Conservation (phyloP, 2,329 filamentous ascomycete species). For the Fusarium sacchari region DNA sequence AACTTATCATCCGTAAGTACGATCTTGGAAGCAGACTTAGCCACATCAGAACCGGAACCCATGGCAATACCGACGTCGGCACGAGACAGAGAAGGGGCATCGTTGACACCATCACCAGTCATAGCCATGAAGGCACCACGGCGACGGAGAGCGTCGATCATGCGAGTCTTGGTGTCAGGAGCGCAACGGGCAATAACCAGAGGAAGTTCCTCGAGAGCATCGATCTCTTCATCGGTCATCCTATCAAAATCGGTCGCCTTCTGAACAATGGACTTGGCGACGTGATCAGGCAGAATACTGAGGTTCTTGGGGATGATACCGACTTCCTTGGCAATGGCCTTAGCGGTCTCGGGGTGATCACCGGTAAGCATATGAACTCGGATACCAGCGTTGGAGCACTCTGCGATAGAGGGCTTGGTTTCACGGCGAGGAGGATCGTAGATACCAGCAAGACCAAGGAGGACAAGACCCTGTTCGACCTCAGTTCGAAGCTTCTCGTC, state of each 20-base stretch:
- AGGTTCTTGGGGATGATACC: slow-evolving; percentile 77
- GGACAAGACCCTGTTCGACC: slow-evolving; percentile 75
- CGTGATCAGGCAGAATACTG: slow-evolving; percentile 65
- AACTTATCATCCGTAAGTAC: slow-evolving; percentile 91
- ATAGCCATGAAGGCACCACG: slow-evolving; percentile 82
- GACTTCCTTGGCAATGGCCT: slow-evolving; percentile 81
- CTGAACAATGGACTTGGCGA: slow-evolving; percentile 77
- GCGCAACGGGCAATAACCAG: slow-evolving; percentile 86
- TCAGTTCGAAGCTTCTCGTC: slow-evolving; percentile 63
- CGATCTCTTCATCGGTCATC: slow-evolving; percentile 78
- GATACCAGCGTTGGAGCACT: slow-evolving; percentile 79
- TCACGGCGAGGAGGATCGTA: slow-evolving; percentile 88
- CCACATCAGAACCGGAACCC: slow-evolving; percentile 88
- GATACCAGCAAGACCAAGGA: slow-evolving; percentile 85
- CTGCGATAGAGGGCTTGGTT: slow-evolving; percentile 75
- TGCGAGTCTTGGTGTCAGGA: slow-evolving; percentile 86
- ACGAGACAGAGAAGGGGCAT: slow-evolving; percentile 81
- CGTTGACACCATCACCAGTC: slow-evolving; percentile 91
- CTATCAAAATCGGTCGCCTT: slow-evolving; percentile 83
- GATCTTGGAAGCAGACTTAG: slow-evolving; percentile 83
- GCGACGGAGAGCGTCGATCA: slow-evolving; percentile 88
- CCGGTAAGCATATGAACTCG: slow-evolving; percentile 87
- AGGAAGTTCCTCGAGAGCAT: slow-evolving; percentile 77
- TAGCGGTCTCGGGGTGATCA: slow-evolving; percentile 81
- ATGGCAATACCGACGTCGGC: slow-evolving; percentile 91